Evolutionary conservation across 495 filamentous ascomycete species (phyloP).

Genomic region (Immersiella caudata): DNA sequence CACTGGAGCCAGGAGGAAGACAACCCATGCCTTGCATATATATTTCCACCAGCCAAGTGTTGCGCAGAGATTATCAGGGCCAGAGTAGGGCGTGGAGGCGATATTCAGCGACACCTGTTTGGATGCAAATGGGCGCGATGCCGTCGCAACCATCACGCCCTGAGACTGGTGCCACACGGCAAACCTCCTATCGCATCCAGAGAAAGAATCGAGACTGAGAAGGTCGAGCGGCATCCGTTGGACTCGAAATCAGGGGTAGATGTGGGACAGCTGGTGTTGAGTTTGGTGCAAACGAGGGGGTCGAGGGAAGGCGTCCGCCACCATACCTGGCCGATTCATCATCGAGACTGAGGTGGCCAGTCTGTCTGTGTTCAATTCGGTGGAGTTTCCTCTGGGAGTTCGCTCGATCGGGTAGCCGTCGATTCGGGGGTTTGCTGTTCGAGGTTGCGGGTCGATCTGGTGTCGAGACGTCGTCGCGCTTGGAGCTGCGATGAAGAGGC

Average conservation of each 20-base stretch:
- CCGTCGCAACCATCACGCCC: background rate
- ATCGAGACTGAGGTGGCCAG: constrained; percentile 26
- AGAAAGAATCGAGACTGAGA: background rate
- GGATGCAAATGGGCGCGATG: background rate
- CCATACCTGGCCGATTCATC: constrained; percentile 64
- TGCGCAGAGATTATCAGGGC: background rate
- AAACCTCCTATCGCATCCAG: background rate
- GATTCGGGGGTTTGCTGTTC: background rate
- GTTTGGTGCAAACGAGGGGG: constrained; percentile 21
- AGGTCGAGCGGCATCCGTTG: background rate
- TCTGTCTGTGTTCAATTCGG: constrained; percentile 5
- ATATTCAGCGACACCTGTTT: background rate
- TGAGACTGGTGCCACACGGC: background rate
- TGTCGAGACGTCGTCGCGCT: constrained; percentile 18
- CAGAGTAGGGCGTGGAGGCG: background rate
- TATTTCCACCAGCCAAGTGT: background rate
- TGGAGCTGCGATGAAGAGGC: constrained; percentile 23
- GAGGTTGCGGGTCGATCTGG: background rate
- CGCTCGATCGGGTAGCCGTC: background rate
- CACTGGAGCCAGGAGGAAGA: background rate
- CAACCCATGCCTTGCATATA: background rate
- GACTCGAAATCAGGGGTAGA: constrained; percentile 24
- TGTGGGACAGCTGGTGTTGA: background rate
- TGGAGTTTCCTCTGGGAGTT: background rate
- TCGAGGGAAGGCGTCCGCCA: constrained; percentile 30